Evolutionary conservation across 1,284 basidiomycete genomes (phyloP), one percentile per base, ranked within the genome.

Genomic region (Papiliotrema fonsecae): DNA sequence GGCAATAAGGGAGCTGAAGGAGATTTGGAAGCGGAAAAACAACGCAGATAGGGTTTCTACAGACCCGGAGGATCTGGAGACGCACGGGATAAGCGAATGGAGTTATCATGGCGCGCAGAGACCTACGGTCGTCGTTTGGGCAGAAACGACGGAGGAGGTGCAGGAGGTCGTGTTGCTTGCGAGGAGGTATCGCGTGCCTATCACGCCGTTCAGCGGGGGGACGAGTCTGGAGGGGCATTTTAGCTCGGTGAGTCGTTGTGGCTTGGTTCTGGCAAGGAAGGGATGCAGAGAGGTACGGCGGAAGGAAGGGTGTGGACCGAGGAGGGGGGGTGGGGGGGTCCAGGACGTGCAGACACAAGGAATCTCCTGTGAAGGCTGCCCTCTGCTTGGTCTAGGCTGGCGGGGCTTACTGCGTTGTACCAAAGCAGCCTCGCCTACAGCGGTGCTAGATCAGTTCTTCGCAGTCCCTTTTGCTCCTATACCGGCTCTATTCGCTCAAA

Each of bases 111-210:
- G 58, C 19, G 69, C 61, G 19, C 60, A 71, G 43, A 60, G 61
- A 34, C 71, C 73, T n/a, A 71, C 67, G 3, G 73, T 73, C 9
- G 73, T 75, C 18, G 72, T 73, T 7, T 75, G 72, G 69, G 67
- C 63, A 34, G 61, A 72, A 19, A 62, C 50, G 27, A 70, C 69
- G 6, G 64, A 67, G 31, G 71, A 74, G 44, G 68, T 74, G 10
- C 57, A 64, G 51, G 55, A 67, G 38, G 50, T 74, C 31, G 70
- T 74, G 6, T 54, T 61, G 47, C 62, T 74, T 24, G 55, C 67
- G 9, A 57, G 54, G 22, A 67, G 62, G 58, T 67, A 55, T 45
- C 61, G 54, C 43, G 66, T 72, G 35, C 72, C 72, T 18, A 70
- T 74, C 54, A 74, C 72, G 28, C 72, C 72, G 11, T 74, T 69